phyloP scores from a whole-genome alignment of 306 rosid species.

The Vigna hirtella region DNA sequence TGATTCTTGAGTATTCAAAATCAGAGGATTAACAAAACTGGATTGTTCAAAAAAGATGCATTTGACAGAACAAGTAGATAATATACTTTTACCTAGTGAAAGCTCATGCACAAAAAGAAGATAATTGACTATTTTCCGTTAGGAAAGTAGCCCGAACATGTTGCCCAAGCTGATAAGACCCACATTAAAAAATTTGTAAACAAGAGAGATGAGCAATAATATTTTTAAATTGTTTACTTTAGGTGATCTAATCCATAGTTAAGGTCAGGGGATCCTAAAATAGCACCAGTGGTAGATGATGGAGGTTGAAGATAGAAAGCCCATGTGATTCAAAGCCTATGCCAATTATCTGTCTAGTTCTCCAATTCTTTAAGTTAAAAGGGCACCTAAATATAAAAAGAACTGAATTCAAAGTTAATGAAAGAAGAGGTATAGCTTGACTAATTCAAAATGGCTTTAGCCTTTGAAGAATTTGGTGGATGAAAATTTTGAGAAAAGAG shows the following conservation, averaged over 20 bases:
- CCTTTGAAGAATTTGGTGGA: neutral
- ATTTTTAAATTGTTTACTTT: neutral
- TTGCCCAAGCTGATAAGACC: neutral
- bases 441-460: neutral
- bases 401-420: neutral
- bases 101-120: neutral
- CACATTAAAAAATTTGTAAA: neutral
- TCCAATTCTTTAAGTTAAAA: neutral
- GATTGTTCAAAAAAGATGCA: neutral
- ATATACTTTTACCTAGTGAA: neutral
- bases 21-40: neutral
- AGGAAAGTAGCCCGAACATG: neutral
- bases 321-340: neutral
- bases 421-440: neutral
- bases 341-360: neutral
- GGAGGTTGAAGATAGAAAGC: neutral
- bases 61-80: neutral
- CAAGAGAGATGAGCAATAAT: neutral
- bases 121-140: neutral
- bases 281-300: neutral
- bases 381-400: neutral
- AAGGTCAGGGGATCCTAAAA: neutral
- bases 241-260: neutral
- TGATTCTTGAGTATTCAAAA: neutral
- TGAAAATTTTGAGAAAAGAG: neutral